phyloP scores from a whole-genome alignment of 1,284 basidiomycete species.

The Pisolithus thermaeus region DNA sequence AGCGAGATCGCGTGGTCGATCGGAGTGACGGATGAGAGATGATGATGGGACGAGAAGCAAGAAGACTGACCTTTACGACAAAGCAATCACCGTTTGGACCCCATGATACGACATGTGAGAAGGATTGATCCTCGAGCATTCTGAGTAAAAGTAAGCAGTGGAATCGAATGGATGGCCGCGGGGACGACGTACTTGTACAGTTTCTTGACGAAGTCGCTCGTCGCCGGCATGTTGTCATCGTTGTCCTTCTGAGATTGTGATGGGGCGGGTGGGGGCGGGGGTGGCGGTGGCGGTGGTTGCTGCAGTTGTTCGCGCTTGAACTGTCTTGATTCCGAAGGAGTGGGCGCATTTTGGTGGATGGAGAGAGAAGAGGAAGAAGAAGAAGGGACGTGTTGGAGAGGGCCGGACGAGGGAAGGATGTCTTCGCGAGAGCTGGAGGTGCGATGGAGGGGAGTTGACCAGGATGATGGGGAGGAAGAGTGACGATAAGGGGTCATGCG shows the following conservation, averaged over 20 bases:
- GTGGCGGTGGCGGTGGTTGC: constrained; percentile 13
- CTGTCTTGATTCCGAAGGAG: constrained; percentile 19
- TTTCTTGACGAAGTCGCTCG: constrained; percentile 91
- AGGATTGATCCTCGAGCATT: constrained; percentile 82
- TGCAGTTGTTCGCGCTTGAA: constrained; percentile 26
- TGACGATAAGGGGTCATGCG: constrained; percentile 20
- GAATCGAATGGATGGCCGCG: background rate
- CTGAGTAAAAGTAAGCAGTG: constrained; percentile 33
- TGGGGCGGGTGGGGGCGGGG: constrained; percentile 14
- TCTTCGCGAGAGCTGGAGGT: constrained; percentile 38
- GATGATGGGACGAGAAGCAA: constrained; percentile 3
- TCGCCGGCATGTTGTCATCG: constrained; percentile 66
- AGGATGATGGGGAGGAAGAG: constrained; percentile 17
- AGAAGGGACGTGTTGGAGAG: too few species aligned
- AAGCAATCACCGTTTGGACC: constrained; percentile 84
- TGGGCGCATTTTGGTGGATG: constrained; percentile 10
- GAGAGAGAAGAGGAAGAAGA: background rate
- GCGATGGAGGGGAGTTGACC: constrained; percentile 20
- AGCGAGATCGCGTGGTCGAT: background rate
- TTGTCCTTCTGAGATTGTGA: constrained; percentile 18
- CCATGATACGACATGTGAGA: constrained; percentile 81
- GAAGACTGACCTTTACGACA: constrained; percentile 69
- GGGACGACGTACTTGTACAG: constrained; percentile 70
- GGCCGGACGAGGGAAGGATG: constrained; percentile 12
- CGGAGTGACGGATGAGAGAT: background rate